Evolutionary conservation across 208 protist genomes (phyloP).

Genomic region (Crithidia sp.): DNA sequence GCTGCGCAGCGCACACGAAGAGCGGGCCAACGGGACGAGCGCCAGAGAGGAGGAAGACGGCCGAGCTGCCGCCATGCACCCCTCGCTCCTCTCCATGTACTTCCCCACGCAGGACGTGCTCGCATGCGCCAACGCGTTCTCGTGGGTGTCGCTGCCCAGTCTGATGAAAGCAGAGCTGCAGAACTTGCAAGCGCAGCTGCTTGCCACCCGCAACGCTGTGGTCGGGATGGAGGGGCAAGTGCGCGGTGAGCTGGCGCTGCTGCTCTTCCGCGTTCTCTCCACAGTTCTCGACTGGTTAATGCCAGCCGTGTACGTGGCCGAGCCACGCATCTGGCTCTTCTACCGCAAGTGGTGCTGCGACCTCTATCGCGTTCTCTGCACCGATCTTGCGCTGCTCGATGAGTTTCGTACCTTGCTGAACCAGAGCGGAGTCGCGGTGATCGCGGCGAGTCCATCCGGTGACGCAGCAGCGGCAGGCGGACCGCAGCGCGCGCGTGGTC

Average conservation of each 20-base stretch:
- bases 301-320: conserved; percentile 68
- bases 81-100: conserved; percentile 6
- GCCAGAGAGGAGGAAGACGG: neutral
- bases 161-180: conserved; percentile 34
- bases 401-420: conserved; percentile 58
- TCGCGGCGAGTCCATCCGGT: neutral
- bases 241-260: conserved; percentile 69
- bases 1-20: conserved; percentile 24
- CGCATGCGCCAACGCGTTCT: conserved; percentile 29
- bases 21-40: neutral
- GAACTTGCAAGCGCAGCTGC: conserved; percentile 27
- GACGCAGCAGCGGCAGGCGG: neutral
- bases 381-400: conserved; percentile 61
- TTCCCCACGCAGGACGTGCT: conserved; percentile 28
- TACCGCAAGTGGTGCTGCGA: conserved; percentile 89
- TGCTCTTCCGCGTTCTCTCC: conserved; percentile 80
- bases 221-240: conserved; percentile 55
- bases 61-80: neutral
- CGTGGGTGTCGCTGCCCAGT: conserved; percentile 31
- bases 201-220: conserved; percentile 13
- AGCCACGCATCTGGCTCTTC: conserved; percentile 62
- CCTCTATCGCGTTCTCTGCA: conserved; percentile 72
- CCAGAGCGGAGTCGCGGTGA: conserved; percentile 27
- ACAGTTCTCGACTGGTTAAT: conserved; percentile 79
- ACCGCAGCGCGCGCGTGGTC: neutral